Evolutionary conservation across 2,329 filamentous ascomycete species (phyloP), one percentile per base, ranked within the genome.

Genomic region (Alternaria sp.): DNA sequence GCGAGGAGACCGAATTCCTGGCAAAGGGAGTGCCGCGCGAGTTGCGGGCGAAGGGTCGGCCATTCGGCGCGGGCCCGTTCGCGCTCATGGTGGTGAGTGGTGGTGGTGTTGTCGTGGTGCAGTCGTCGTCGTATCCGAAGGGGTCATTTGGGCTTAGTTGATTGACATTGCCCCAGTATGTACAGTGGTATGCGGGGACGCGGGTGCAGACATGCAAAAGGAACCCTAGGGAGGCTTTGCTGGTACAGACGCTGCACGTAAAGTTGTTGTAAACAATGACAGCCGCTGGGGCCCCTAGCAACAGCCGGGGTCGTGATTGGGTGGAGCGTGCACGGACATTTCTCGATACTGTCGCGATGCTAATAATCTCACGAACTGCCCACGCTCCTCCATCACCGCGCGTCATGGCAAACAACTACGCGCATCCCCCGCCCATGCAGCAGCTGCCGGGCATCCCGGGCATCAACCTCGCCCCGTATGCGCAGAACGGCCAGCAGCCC

Each of bases 21-120:
- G 87, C 85, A 78, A 97, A 96, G 15, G 92, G 92, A 82, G 93
- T 95, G 78, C 89, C 92, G 74, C 93, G 90, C 84, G 66, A 65
- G 78, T 89, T 92, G 55, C 71, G 68, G 28, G 70, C 70, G 45
- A 90, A 92, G 78, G 90, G 87, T 71, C 90, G 88, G 80, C 88
- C 87, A 79, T 85, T 88, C 73, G 86, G 83, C 66, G 86, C 83
- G 78, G 86, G 83, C 66, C 86, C 83, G 78, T 86, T 86, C 59
- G 82, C 83, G 75, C 84, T 84, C 85, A 88, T 88, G 68, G 68
- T 71, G 67, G 61, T 58, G 68, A 33, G 49, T 62, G 66, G 62
- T 51, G 61, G 51, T 58, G 56, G 64, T 60, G 65, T 60, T 58
- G 60, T 64, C 64, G 66, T 49, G 69, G 70, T 64, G 71, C 66